Percentiles rank a stretch among this genome's conserved stretches.
Evolutionary conservation across 371 early-diverging fungal genomes (phyloP).

Genomic region (Mortierella sp.): DNA sequence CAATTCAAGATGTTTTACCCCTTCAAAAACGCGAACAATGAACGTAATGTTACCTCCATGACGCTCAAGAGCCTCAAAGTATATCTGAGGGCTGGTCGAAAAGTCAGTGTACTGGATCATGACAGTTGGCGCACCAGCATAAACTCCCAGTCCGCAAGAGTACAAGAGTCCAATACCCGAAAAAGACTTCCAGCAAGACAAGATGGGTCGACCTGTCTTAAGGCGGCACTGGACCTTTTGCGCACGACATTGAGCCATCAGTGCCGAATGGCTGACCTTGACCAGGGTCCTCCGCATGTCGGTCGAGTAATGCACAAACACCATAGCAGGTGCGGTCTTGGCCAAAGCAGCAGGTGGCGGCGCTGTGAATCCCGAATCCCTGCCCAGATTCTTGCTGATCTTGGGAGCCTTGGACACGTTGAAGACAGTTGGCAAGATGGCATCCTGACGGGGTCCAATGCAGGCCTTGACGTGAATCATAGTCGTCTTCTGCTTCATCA

Average conservation of each 20-base stretch:
- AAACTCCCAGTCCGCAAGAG: constrained; percentile 80
- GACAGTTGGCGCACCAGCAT: constrained; percentile 67
- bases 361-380: constrained; percentile 67
- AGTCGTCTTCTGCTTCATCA: constrained; percentile 70
- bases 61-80: constrained; percentile 43
- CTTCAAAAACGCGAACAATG: neutral
- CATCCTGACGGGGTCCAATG: constrained; percentile 49
- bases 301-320: constrained; percentile 66
- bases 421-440: constrained; percentile 61
- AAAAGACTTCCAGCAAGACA: constrained; percentile 77
- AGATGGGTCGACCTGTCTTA: constrained; percentile 71
- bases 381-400: constrained; percentile 65
- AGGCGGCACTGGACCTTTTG: constrained; percentile 87
- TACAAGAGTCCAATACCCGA: constrained; percentile 84
- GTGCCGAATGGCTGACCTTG: constrained; percentile 71
- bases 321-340: constrained; percentile 62
- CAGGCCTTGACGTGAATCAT: constrained; percentile 52
- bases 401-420: constrained; percentile 74
- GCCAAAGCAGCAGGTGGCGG: constrained; percentile 62
- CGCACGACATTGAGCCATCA: constrained; percentile 82
- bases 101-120: constrained; percentile 55
- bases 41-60: constrained; percentile 22
- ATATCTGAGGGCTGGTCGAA: constrained; percentile 38
- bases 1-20: neutral
- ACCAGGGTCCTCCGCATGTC: constrained; percentile 74